A percentile compares a stretch with the other conserved stretches of the same genome.
Conservation (phyloP, 768 basidiomycete species). For the Rhodotorula diobovata region DNA sequence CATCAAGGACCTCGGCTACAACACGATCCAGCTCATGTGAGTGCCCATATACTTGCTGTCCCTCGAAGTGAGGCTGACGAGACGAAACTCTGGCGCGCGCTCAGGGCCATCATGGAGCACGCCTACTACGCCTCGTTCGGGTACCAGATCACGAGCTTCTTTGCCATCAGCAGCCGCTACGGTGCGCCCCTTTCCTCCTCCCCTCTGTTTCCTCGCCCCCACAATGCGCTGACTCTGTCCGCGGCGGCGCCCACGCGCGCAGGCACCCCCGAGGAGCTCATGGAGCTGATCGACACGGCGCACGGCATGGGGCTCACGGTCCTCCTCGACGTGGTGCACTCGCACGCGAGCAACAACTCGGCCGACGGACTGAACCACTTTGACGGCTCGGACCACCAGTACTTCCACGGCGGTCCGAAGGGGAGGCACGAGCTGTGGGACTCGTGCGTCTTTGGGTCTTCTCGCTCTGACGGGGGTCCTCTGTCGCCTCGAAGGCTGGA, state of each 20-base stretch:
- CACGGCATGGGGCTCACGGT: conserved; percentile 89
- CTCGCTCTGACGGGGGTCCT: background rate
- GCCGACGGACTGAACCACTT: conserved; percentile 91
- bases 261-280: conserved; percentile 86
- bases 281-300: conserved; percentile 89
- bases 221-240: too few relatives aligned
- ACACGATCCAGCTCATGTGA: conserved; percentile 96
- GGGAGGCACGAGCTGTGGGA: conserved; percentile 97
- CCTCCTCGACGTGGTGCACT: conserved; percentile 93
- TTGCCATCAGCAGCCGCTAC: conserved; percentile 92
- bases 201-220: too few relatives aligned
- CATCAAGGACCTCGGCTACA: conserved; percentile 89
- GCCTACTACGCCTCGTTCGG: conserved; percentile 63
- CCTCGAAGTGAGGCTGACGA: background rate
- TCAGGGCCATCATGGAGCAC: conserved; percentile 76
- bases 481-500: background rate
- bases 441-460: conserved; percentile 48
- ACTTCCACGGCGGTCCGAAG: conserved; percentile 89
- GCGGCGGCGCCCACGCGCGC: background rate
- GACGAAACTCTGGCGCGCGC: conserved; percentile 53
- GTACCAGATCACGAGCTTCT: conserved; percentile 96
- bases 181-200: conserved; percentile 47
- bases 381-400: conserved; percentile 93
- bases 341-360: conserved; percentile 96
- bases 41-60: conserved; percentile 46